Evolutionary conservation across 2,329 filamentous ascomycete genomes (phyloP).

Genomic region (Tolypocladium cylindrosporum): DNA sequence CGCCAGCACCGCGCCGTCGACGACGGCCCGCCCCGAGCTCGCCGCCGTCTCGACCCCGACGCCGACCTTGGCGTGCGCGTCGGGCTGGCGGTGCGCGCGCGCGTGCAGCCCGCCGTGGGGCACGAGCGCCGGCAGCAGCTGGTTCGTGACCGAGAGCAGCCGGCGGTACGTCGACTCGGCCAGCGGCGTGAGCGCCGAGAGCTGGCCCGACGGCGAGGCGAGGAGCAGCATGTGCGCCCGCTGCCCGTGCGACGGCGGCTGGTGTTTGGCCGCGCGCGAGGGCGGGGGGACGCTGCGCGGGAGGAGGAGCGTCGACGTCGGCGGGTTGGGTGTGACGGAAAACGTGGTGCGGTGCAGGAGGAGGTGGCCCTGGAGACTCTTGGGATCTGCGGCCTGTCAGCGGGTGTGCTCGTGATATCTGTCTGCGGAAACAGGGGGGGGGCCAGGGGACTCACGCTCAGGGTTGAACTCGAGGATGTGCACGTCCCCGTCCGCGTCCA

Average conservation of each 20-base stretch:
- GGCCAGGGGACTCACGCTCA: conserved; percentile 56
- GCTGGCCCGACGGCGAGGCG: conserved; percentile 63
- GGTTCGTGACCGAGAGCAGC: conserved; percentile 69
- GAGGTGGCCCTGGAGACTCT: conserved; percentile 80
- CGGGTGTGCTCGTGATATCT: neutral
- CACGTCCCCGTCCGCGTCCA: conserved; percentile 76
- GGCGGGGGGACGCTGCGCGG: conserved; percentile 49
- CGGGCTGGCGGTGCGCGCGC: conserved; percentile 59
- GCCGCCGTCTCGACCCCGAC: conserved; percentile 45
- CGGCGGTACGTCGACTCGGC: conserved; percentile 75
- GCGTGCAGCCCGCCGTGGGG: conserved; percentile 76
- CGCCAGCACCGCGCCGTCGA: conserved; percentile 69
- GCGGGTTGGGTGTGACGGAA: conserved; percentile 68
- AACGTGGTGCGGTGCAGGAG: conserved; percentile 84
- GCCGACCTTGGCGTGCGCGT: conserved; percentile 28
- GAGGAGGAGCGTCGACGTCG: conserved; percentile 65
- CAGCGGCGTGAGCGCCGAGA: conserved; percentile 69
- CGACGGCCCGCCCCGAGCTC: conserved; percentile 52
- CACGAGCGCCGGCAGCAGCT: conserved; percentile 66
- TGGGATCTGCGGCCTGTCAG: conserved; percentile 55
- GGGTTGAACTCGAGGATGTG: conserved; percentile 92
- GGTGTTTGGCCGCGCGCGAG: conserved; percentile 12
- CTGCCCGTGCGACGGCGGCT: neutral
- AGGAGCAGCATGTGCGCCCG: conserved; percentile 48
- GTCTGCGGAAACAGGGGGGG: too few relatives aligned